phyloP scores from a whole-genome alignment of 2,329 filamentous ascomycete species.

The Penicillium sp. region DNA sequence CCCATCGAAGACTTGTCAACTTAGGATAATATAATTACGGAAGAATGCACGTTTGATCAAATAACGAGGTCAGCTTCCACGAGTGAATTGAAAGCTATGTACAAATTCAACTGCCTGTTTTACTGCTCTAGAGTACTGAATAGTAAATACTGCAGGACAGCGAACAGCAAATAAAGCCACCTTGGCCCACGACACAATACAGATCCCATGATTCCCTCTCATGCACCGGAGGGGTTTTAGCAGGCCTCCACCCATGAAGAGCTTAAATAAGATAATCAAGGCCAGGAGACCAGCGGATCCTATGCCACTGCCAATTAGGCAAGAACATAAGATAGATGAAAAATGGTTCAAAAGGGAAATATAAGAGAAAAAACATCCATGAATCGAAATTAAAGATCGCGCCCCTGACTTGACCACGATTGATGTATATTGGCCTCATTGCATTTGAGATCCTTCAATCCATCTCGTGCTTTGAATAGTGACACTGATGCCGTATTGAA shows the following conservation, averaged over 20 bases:
- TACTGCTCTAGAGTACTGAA: neutral
- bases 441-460: conserved; percentile 1
- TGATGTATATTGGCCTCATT: conserved; percentile 3
- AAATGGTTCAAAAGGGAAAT: conserved; percentile 8
- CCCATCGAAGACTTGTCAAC: neutral
- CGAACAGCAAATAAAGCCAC: neutral
- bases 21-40: neutral
- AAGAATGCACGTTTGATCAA: neutral
- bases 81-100: conserved; percentile 22
- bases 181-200: neutral
- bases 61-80: conserved; percentile 14
- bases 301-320: conserved; percentile 1
- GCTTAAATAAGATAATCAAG: conserved; percentile 9
- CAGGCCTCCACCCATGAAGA: conserved; percentile 1
- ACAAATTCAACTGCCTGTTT: conserved; percentile 16
- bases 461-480: neutral
- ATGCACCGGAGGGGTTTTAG: neutral
- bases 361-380: conserved; percentile 15
- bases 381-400: conserved; percentile 11
- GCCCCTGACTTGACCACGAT: conserved; percentile 8
- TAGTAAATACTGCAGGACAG: neutral
- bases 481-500: conserved; percentile 12
- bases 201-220: neutral
- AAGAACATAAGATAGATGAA: conserved; percentile 4
- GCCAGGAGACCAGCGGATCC: neutral